Conservation (phyloP, 116 monocot species). For the Iris pallida region DNA sequence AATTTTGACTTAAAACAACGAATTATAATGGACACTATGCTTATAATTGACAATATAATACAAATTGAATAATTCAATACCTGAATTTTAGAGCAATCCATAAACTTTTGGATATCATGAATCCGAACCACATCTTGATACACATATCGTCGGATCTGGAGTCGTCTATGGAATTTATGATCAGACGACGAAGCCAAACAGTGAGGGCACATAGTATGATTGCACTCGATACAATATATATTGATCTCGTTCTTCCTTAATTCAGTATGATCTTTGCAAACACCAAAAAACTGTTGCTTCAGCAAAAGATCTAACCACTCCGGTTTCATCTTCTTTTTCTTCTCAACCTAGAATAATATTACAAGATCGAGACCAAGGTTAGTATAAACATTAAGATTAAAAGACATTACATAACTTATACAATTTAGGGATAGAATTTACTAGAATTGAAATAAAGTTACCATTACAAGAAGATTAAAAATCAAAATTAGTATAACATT, state of each 20-base stretch:
- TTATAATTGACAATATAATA: too few species aligned
- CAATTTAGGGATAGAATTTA: too few species aligned
- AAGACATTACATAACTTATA: too few species aligned
- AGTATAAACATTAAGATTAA: too few species aligned
- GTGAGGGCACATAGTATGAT: conserved; percentile 34
- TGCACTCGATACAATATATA: conserved; percentile 64
- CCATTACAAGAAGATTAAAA: too few species aligned
- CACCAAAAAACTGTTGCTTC: conserved; percentile 30
- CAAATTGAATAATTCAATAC: conserved; percentile 11
- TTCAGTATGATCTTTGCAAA: conserved; percentile 35
- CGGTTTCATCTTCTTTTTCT: conserved; percentile 12
- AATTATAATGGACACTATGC: too few species aligned
- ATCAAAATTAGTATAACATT: too few species aligned
- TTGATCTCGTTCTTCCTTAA: conserved; percentile 50
- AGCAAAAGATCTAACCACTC: conserved; percentile 35
- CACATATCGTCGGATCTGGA: conserved; percentile 73
- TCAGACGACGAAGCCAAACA: conserved; percentile 16
- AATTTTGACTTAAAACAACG: too few species aligned
- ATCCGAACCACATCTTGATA: conserved; percentile 54
- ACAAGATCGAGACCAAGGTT: too few species aligned
- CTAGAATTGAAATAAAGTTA: too few species aligned
- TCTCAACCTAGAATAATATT: not conserved
- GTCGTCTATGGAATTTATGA: conserved; percentile 24
- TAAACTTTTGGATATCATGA: conserved; percentile 37
- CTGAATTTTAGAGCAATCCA: conserved; percentile 69